Base-by-base conservation (phyloP, 345 rosid genomes). In the Isatis tinctoria region DNA sequence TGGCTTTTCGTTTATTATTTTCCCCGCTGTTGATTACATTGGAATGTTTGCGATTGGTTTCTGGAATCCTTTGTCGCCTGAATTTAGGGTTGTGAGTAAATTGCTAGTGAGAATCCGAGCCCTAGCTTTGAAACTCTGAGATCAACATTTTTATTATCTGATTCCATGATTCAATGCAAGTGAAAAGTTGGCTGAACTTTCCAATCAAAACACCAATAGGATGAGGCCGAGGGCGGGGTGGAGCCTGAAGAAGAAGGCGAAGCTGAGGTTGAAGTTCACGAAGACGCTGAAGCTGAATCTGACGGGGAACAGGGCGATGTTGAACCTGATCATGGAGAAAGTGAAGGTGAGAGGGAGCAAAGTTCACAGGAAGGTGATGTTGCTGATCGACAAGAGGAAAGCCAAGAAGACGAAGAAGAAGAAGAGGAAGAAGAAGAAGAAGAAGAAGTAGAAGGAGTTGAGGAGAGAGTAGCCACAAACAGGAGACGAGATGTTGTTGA, bases 311-410 rank as follows among this genome's bases (percentile, higher is more conserved):
- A 73, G 48, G 90, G 27, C 3, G 90, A 80, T 62, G 87, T 82
- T 30, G 93, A 90, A 71, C 90, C 87, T 80, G 90, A 85, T 83
- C 94, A 87, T 2, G 88, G 84, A 75, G 99, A 92, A 82, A 90
- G 96, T 77, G 97, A 92, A 82, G 99, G 93, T 51, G 99, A 92
- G 82, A 79, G 96, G 58, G 99, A 90, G 67, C 87, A 85, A 66
- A 90, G 87, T 71, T 88, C 93, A 2, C 89, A 87, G 69, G 97
- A 90, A 67, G 89, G 76, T 48, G 90, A 85, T 80, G 74, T 77
- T 54, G 90, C 82, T 70, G 95, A 85, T 70, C 84, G 73, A 37
- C 86, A 79, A 54, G 97, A 91, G 78, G 96, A 86, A 48, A 91
- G 89, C 56, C 90, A 80, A 62, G 87, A 83, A 64, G 85, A 90